Evolutionary conservation across 1,284 basidiomycete species (phyloP), one percentile per base, ranked within the genome.

Genomic region (Rhizoctonia solani): DNA sequence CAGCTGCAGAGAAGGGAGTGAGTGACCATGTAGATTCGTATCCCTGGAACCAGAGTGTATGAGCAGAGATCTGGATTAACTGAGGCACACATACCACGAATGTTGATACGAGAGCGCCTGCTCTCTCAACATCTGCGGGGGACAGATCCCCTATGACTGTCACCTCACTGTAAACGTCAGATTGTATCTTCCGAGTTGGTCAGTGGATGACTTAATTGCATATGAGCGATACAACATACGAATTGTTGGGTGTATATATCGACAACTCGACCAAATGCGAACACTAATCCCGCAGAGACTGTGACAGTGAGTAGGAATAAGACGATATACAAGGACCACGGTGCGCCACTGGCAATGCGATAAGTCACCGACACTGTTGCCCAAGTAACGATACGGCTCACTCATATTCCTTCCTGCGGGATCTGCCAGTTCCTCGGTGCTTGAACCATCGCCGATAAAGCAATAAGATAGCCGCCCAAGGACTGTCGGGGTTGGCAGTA

Each of bases 401-500:
- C 61, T 65, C 61, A 44, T 65, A 65, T 14, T 53, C 21, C 30
- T 42, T 37, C 21, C 61, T 41, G n/a, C 49, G 47, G 14, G 61
- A 53, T 16, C 61, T 47, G 25, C 49, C 27, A 16, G 61, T 44
- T 2, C 61, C 61, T 53, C 25, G n/a, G 37, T 65, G 61, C 16
- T 65, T 53, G 37, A 65, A 65, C 23, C 50, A 29, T 9, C 61
- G 47, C 4, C 61, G 61, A n/a, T 53, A 65, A 14, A 65, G 49
- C n/a, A 65, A 19, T 4, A 53, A 14, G 27, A 65, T 53, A 11
- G 61, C 61, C 1, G 49, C 47, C 61, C 61, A 65, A 1, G 61
- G 61, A 21, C 61, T 65, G 11, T 53, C 61, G 13, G 61, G 61
- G 23, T 65, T 65, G 37, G 61, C 49, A 9, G 61, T 65, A n/a